phyloP scores from a whole-genome alignment of 345 rosid genomes.

The Stellera chamaejasme region DNA sequence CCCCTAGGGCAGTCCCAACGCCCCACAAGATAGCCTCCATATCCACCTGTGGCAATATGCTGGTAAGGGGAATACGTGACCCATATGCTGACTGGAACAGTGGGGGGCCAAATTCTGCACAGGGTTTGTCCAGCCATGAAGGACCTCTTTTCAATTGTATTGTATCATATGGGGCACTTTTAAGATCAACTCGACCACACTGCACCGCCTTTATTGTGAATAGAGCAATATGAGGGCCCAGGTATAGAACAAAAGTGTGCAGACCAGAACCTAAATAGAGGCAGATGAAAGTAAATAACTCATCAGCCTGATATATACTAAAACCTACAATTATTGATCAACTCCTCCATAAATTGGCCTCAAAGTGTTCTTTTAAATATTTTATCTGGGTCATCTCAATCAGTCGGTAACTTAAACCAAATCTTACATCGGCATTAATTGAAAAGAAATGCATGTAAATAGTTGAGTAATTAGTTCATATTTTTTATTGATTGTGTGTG shows the following conservation, averaged over 20 bases:
- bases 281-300: not conserved
- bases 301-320: not conserved
- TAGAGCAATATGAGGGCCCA: conserved; percentile 94
- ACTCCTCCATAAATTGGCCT: not conserved
- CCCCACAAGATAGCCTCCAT: conserved; percentile 94
- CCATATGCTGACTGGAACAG: conserved; percentile 46
- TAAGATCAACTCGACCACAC: conserved; percentile 88
- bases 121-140: conserved; percentile 90
- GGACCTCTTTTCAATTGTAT: conserved; percentile 75
- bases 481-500: too few species aligned
- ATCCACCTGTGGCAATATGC: conserved; percentile 79
- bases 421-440: too few species aligned
- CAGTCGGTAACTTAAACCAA: too few species aligned
- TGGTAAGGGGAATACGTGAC: conserved; percentile 72
- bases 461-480: too few species aligned
- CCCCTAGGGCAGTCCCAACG: conserved; percentile 96
- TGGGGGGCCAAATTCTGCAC: conserved; percentile 79
- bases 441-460: too few species aligned
- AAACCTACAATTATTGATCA: not conserved
- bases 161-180: conserved; percentile 93
- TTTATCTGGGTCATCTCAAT: too few species aligned
- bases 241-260: conserved; percentile 94
- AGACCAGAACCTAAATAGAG: conserved; percentile 79
- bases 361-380: not conserved
- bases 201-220: conserved; percentile 91